Conservation (phyloP, 2,329 filamentous ascomycete species). For the Ascochyta rabiei region DNA sequence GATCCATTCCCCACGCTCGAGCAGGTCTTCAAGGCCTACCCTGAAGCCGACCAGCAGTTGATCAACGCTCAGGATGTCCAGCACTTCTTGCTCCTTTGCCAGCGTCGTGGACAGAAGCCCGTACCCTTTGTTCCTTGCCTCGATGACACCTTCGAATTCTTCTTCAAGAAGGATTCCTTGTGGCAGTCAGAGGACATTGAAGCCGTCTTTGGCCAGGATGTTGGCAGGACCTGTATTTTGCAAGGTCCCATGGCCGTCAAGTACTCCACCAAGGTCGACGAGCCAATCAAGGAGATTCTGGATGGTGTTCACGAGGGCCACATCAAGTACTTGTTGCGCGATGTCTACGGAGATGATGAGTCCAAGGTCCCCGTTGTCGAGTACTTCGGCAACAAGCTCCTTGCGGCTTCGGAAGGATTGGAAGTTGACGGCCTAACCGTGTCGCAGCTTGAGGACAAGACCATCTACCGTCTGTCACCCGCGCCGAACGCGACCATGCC, state of each 20-base stretch:
- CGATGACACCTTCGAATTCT: conserved; percentile 97
- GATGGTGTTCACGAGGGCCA: conserved; percentile 89
- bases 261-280: conserved; percentile 87
- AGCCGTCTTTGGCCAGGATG: conserved; percentile 93
- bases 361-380: conserved; percentile 82
- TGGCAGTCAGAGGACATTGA: conserved; percentile 99
- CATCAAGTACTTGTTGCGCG: conserved; percentile 77
- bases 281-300: conserved; percentile 93
- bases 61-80: conserved; percentile 99
- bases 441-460: conserved; percentile 78
- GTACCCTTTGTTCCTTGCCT: conserved; percentile 95
- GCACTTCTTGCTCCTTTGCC: conserved; percentile 91
- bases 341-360: conserved; percentile 78
- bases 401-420: conserved; percentile 66
- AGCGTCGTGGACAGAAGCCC: conserved; percentile 91
- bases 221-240: conserved; percentile 92
- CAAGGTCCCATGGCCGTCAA: conserved; percentile 92
- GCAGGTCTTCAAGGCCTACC: conserved; percentile 80
- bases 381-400: conserved; percentile 91
- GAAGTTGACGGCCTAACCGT: conserved; percentile 88
- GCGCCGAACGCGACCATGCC: conserved; percentile 77
- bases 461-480: conserved; percentile 81
- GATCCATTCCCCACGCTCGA: conserved; percentile 80
- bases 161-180: conserved; percentile 99
- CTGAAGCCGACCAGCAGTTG: conserved; percentile 85